These are phyloP conservation scores for Neurospora tetrasperma DNA, from an alignment of 495 filamentous ascomycete genomes.

Conservation along the genomic window DNA sequence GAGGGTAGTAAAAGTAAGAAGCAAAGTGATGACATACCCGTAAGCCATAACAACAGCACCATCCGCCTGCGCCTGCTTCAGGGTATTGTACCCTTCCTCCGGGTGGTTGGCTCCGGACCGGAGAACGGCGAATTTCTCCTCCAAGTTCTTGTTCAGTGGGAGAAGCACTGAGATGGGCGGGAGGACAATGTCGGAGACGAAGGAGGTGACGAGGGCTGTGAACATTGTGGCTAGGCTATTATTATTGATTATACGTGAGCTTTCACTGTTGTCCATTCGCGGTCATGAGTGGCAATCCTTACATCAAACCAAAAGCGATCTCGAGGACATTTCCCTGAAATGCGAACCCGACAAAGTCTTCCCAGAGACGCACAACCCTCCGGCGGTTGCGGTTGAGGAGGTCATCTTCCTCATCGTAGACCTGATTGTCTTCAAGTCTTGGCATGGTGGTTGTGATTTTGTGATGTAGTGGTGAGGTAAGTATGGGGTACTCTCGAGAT, in stretches of 20 bases:
- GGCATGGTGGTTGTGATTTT: neutral
- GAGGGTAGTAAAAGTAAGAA: neutral
- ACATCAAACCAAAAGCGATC: conserved; percentile 69
- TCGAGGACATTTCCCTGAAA: conserved; percentile 67
- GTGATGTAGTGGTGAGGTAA: neutral
- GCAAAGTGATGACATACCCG: conserved; percentile 35
- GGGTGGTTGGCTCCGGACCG: conserved; percentile 43
- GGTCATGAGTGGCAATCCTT: conserved; percentile 9
- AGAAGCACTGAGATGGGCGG: conserved; percentile 60
- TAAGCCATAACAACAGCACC: conserved; percentile 64
- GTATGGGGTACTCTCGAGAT: neutral
- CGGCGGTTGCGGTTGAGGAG: conserved; percentile 25
- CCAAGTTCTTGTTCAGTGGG: conserved; percentile 60
- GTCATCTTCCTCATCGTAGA: conserved; percentile 22
- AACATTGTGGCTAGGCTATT: conserved; percentile 56
- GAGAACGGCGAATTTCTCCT: conserved; percentile 65
- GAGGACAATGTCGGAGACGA: conserved; percentile 60
- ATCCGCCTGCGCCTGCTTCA: conserved; percentile 55
- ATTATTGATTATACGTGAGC: neutral
- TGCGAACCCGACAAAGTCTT: conserved; percentile 60
- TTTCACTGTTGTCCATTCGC: neutral
- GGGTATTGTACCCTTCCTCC: conserved; percentile 49
- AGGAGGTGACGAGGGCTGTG: conserved; percentile 59
- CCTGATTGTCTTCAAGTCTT: neutral
- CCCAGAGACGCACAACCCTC: conserved; percentile 36